Base-by-base conservation (phyloP, 768 basidiomycete genomes). In the Megacollybia marginata region DNA sequence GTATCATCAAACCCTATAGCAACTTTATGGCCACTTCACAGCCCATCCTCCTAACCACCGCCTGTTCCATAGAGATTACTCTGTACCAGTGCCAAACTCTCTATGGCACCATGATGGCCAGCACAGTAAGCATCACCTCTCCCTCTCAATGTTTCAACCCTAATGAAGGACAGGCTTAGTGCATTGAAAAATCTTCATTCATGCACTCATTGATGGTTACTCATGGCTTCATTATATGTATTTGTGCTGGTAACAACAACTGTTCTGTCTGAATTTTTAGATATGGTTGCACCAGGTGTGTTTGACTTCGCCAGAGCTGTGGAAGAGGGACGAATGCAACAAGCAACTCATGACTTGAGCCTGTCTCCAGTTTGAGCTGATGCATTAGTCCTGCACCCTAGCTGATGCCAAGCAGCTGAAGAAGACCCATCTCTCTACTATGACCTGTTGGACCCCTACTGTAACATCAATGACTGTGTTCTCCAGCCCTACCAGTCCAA, bases 121-220 rank as follows among this genome's bases (percentile, higher is more conserved):
- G 28, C 65, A 64, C 44, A 61, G 62, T 57, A 42, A 31, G 55
- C 42, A 3, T 4, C 12, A 51, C 40, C 11, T 42, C 47, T 33
- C 1, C 10, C 11, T 12, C 20, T 10, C 11, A 44, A 12, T 13
- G n/a, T 19, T 12, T 20, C 11, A 47, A 31, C 33, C 11, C 11
- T 31, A 34, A 15, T 13, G 9, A 31, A 31, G 46, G 23, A 28
- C 33, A 60, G 58, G 58, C 13, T 51, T 68, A 1, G 65, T 67
- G 18, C 46, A 48, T 1, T 66, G 54, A 48, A 59, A 59, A 34
- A 56, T 66, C 5, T 56, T 68, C 6, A 59, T 57, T 4, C 67
- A 69, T 48, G 57, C 54, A 1, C 64, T 65, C 35, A 59, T 69
- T 15, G 67, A 69, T 52, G 67, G 67, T 1, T 56, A 54, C 38